A percentile compares a stretch with the other conserved stretches of the same genome.
Conservation (phyloP, 2,329 filamentous ascomycete species). For the Cladosporium sp. region DNA sequence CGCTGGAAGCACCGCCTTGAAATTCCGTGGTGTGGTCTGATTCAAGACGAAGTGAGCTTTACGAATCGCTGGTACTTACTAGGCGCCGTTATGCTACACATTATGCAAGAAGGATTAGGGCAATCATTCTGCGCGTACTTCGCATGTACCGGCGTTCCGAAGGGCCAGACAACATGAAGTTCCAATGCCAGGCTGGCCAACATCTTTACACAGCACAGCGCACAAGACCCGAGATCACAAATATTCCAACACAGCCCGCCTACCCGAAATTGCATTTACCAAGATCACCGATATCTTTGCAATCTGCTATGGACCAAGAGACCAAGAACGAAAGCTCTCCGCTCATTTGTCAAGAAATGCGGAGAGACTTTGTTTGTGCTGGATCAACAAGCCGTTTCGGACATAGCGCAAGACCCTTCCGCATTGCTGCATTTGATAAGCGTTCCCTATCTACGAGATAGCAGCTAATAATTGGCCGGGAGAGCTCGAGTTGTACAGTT, state of each 20-base stretch:
- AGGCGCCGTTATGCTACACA: too few species aligned
- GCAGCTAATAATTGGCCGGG: background rate
- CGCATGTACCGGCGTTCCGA: background rate
- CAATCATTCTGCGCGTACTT: background rate
- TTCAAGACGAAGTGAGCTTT: too few species aligned
- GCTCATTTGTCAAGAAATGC: background rate
- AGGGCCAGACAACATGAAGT: background rate
- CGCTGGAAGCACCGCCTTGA: background rate
- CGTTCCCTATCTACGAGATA: background rate
- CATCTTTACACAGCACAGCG: background rate
- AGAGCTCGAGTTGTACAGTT: background rate
- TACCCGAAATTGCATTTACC: background rate
- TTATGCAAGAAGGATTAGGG: too few species aligned
- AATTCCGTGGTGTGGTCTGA: too few species aligned
- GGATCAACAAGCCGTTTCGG: constrained; percentile 11
- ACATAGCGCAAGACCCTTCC: background rate
- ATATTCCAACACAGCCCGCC: background rate
- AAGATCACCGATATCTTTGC: background rate
- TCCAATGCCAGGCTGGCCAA: background rate
- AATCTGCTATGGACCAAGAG: background rate
- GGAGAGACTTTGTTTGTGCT: constrained; percentile 8
- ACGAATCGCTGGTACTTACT: too few species aligned
- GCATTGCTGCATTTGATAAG: background rate
- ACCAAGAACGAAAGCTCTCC: background rate
- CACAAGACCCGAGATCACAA: background rate